Evolutionary conservation across 2,329 filamentous ascomycete genomes (phyloP), one percentile per base, ranked within the genome.

Genomic region (Phialemoniopsis sp.): DNA sequence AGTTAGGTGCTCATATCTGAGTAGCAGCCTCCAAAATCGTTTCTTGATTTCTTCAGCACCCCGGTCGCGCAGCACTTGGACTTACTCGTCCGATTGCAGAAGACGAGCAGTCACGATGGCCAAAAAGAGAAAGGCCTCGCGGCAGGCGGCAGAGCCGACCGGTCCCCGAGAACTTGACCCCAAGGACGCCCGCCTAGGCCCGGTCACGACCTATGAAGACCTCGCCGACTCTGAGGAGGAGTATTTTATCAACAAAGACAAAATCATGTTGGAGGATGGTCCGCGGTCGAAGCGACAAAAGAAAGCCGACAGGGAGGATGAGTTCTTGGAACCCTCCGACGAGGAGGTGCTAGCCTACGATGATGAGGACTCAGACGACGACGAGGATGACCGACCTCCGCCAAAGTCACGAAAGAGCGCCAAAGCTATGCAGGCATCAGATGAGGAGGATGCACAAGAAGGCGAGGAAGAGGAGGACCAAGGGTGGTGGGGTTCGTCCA

Each of bases 151-250:
- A 26, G 64, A 60, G 43, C 62, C 70, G 15, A 66, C 63, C 8
- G 76, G 74, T 4, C 76, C 77, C 4, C 70, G 68, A 44, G 78
- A 80, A 28, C 56, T 78, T 43, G 64, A 82, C 54, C 55, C 68
- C 35, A 63, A 67, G 26, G 80, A 82, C 46, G 78, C 82, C 29
- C 79, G 80, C 38, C 73, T 89, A 13, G 21, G 21, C 10, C 73
- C 72, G 16, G 68, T 82, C 52, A 70, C 62, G 34, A 82, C 78
- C 3, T 91, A 77, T 61, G 82, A 91, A 62, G 89, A 95, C 63
- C 84, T 98, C 51, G 88, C 90, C 48, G 85, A 96, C 59, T 94
- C 89, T 2, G 89, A 95, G 60, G 93, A 98, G 61, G 89, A 95
- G 58, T 95, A 95, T 60, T 88, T 91, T 54, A 72, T 90, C 43